These are phyloP conservation scores for Apiotrichum montevideense DNA, from an alignment of 1,284 basidiomycete genomes.

Conservation along the genomic window DNA sequence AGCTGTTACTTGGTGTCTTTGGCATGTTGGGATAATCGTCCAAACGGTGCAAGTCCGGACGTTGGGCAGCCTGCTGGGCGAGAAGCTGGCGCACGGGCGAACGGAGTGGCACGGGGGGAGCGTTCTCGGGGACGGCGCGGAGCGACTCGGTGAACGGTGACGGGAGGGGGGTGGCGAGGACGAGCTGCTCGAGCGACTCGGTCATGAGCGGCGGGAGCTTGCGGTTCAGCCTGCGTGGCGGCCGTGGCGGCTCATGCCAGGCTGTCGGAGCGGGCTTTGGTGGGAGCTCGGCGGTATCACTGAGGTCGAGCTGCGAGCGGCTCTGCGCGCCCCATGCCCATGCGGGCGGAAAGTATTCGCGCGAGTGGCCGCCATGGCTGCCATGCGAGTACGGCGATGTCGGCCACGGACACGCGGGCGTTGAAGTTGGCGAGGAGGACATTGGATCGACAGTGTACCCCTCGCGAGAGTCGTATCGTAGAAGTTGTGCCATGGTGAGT, in stretches of 20 bases:
- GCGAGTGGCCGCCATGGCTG: not conserved
- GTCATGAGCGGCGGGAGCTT: slow-evolving; percentile 31
- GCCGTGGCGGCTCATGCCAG: not conserved
- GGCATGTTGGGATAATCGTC: not conserved
- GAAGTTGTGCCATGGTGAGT: too few species aligned
- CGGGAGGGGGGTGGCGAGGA: slow-evolving; percentile 1
- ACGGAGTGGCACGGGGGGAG: not conserved
- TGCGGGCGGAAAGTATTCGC: not conserved
- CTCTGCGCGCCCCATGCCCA: slow-evolving; percentile 1
- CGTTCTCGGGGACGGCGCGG: slow-evolving; percentile 3
- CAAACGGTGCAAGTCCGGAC: not conserved
- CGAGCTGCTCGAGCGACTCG: slow-evolving; percentile 29
- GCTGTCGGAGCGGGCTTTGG: too few species aligned
- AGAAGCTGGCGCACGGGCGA: not conserved
- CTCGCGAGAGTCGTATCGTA: too few species aligned
- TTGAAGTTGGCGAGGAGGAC: too few species aligned
- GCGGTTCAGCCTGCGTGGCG: slow-evolving; percentile 15
- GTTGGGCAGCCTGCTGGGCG: not conserved
- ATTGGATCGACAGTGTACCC: too few species aligned
- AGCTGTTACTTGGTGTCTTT: too few species aligned
- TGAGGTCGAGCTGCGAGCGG: not conserved
- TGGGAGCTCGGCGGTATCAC: too few species aligned
- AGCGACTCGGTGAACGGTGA: not conserved
- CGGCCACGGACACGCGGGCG: too few species aligned
- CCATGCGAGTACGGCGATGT: not conserved